Evolutionary conservation across 768 basidiomycete species (phyloP), one percentile per base, ranked within the genome.

Genomic region (Mycena crocata): DNA sequence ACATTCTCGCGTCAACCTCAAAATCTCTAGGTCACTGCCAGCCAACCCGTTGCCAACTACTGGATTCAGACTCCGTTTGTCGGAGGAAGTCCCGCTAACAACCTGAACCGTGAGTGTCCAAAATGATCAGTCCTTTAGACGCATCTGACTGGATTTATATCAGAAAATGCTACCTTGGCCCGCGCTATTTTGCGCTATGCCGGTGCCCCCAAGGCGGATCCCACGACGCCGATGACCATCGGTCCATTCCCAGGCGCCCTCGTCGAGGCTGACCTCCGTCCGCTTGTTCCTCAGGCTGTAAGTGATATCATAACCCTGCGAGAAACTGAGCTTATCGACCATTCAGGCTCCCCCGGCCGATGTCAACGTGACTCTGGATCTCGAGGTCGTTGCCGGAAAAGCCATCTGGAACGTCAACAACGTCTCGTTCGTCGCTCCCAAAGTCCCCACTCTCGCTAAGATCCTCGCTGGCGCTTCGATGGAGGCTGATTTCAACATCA

Each of bases 21-120:
- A n/a, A n/a, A n/a, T 28, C 39, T 48, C 19, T 2, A 76, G 74
- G 57, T 77, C 56, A 74, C 68, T n/a, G 84, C 86, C n/a, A 78
- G 84, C 68, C 82, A 86, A 64, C 73, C 80, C 0, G 76, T 85
- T 0, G 81, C 67, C 12, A 86, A 86, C 72, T 86, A 86, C 72
- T 85, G 84, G 78, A 74, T 85, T 68, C 76, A 31, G 57, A 59
- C 52, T 62, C 23, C 44, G 14, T 54, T 77, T 75, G 71, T 73
- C 21, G 75, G 75, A 39, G 79, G 78, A 46, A 69, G 68, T 50
- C 75, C 75, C 9, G 69, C 74, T 13, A 68, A 70, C 59, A 80
- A 82, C 66, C 49, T 67, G 6, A 68, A 69, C 56, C 62, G 68
- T 30, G 75, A 71, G 76, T 64, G 42, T 28, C 46, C 1, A 37